A percentile compares a stretch with the other conserved stretches of the same genome.
phyloP scores from a whole-genome alignment of 192 early-diverging fungal species.

The Geranomyces michiganensis region DNA sequence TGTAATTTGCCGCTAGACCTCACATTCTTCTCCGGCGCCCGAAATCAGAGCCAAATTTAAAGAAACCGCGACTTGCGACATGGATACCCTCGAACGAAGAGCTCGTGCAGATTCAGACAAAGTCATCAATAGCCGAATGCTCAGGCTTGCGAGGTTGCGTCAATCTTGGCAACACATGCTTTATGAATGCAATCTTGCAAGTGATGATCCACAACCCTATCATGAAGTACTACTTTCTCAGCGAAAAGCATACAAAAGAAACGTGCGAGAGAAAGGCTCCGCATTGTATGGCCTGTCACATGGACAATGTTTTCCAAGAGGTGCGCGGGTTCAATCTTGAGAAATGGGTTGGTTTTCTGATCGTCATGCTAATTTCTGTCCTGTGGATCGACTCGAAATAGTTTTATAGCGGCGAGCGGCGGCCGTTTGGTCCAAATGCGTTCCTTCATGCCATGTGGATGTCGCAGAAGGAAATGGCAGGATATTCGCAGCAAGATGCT shows the following conservation, averaged over 20 bases:
- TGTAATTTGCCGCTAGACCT: constrained; percentile 28
- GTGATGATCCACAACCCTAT: constrained; percentile 90
- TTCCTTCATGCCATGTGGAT: constrained; percentile 92
- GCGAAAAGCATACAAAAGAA: constrained; percentile 78
- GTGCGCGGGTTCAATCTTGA: too few relatives aligned
- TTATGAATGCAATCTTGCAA: constrained; percentile 93
- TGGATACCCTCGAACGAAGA: constrained; percentile 69
- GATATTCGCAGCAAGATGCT: constrained; percentile 94
- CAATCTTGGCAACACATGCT: constrained; percentile 96
- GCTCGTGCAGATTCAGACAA: constrained; percentile 48
- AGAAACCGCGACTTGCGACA: constrained; percentile 42
- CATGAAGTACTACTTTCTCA: constrained; percentile 86
- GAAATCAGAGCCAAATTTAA: constrained; percentile 55
- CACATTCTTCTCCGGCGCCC: constrained; percentile 8
- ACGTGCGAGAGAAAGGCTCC: constrained; percentile 58
- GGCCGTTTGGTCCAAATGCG: constrained; percentile 79
- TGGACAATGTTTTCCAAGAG: constrained; percentile 80
- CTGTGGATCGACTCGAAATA: constrained; percentile 32
- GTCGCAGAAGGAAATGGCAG: constrained; percentile 81
- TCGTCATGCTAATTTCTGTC: neutral
- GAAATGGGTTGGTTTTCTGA: too few relatives aligned
- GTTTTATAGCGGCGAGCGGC: constrained; percentile 69
- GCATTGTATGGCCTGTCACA: constrained; percentile 90
- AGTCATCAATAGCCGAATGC: constrained; percentile 51
- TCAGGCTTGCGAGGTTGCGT: constrained; percentile 77